Base-by-base conservation (phyloP, 2,329 filamentous ascomycete genomes). In the Zasmidium cellare region DNA sequence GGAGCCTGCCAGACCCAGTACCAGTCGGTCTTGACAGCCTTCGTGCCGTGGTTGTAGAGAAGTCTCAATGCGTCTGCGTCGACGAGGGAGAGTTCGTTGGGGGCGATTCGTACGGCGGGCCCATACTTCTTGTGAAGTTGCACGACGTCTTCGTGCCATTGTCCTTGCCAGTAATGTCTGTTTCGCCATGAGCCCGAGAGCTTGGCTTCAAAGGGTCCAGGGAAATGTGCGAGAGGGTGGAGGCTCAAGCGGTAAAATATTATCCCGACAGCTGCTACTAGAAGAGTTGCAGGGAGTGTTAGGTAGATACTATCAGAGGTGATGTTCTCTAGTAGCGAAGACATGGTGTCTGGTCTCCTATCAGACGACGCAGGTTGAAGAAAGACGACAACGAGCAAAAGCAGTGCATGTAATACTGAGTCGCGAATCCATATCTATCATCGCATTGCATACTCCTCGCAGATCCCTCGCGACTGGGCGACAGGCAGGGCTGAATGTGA, bases 71-170 rank as follows among this genome's bases (percentile, higher is more conserved):
- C 70, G 3, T 68, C 51, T 9, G 69, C 61, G 31, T 73, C 67
- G 41, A 71, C 74, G 61, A 79, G 80, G 2, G 77, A 76, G 1
- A 82, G 71, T 62, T 81, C 78, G 56, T 78, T 72, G 1, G 80
- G 79, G 3, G 73, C 74, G 44, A 80, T 69, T 12, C 80, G 75
- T 3, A 82, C 78, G 14, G 80, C 69, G 1, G 71, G 68, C 3
- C 79, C 79, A 61, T 77, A 77, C 31, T 63, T 55, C 3, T 65
- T 56, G 62, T 78, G 76, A 5, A 77, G 61, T 14, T 46, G 22
- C 24, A 59, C 28, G 46, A 63, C 48, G 25, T 63, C 56, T 23
- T 55, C 53, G 41, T 57, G 58, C 58, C 54, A 60, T 18, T 45
- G 46, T 9, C 55, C 60, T n/a, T 28, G 35, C 51, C 45, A 47